Evolutionary conservation across 176 grass and related monocot genomes (phyloP), one percentile per base, ranked within the genome.

Genomic region (Aechmea fasciata): DNA sequence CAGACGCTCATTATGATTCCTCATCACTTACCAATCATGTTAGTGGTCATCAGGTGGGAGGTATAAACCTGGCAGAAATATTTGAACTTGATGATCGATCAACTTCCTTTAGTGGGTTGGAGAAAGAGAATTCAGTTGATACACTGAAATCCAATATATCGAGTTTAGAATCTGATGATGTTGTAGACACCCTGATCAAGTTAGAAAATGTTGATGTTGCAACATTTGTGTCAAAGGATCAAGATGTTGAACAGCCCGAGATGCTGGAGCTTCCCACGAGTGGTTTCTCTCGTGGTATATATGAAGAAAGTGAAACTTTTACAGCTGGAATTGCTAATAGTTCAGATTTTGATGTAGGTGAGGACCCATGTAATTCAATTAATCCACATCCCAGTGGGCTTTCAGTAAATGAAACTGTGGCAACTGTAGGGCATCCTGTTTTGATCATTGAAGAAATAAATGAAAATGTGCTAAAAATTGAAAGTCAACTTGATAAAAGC

Each of bases 121-220:
- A 80, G 69, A 81, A 79, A 13, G 47, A 63, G 18, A 57, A 81
- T 75, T 62, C 72, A 22, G 71, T 64, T 68, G 69, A 91, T 71
- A 71, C 52, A 68, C 61, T 53, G 54, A 52, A 75, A 41, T 66
- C 75, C 22, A 54, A 96, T 83, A 49, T 28, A 47, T 28, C 51
- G 53, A 23, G 72, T 69, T 63, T 84, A 29, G 83, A 89, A 62
- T 85, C 85, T 63, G 83, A 66, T 57, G 81, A 76, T 84, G 71
- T 68, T 72, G 19, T 83, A 73, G 49, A 63, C 48, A 65, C 67
- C 52, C 76, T 73, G 47, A 54, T 73, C 23, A 71, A 64, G 29
- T 48, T 62, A 3, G 51, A 81, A 69, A 29, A 51, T 62, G 63
- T n/a, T 47, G 57, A 29, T 25, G 11, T 3, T 70, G 13, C 57